These are phyloP conservation scores for Ophiostoma angusticollis DNA, from an alignment of 2,329 filamentous ascomycete genomes.

Conservation along the genomic window DNA sequence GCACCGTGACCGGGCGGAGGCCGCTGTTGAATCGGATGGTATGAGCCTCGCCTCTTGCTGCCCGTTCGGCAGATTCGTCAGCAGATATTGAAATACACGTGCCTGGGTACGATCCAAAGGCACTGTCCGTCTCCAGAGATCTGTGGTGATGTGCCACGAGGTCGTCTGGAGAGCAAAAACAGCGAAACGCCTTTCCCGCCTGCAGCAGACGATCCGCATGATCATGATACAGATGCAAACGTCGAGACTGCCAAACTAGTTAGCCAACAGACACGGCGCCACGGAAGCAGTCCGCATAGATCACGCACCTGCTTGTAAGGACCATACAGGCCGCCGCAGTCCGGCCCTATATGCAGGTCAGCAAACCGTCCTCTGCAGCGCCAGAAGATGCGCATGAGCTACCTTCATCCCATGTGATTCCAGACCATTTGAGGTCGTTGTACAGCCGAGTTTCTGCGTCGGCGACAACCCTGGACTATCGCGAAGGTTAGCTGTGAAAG, in stretches of 20 bases:
- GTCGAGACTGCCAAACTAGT: conserved; percentile 50
- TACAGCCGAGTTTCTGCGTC: conserved; percentile 70
- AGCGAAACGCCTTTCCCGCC: conserved; percentile 71
- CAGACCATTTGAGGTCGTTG: conserved; percentile 76
- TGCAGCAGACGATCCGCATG: conserved; percentile 59
- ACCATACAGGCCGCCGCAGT: conserved; percentile 66
- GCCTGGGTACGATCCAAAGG: conserved; percentile 37
- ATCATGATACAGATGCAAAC: conserved; percentile 57
- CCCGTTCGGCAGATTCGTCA: conserved; percentile 58
- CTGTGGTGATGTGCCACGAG: conserved; percentile 54
- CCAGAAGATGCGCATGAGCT: neutral
- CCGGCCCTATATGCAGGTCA: conserved; percentile 45
- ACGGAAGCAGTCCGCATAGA: neutral
- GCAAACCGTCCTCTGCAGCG: no score
- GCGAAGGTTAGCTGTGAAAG: neutral
- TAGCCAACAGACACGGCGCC: neutral
- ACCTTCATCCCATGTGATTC: conserved; percentile 89
- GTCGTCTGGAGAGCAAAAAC: conserved; percentile 71
- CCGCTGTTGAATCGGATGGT: conserved; percentile 65
- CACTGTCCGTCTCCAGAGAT: conserved; percentile 40
- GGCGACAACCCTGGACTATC: conserved; percentile 62
- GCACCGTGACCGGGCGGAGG: conserved; percentile 48
- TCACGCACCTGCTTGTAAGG: conserved; percentile 65
- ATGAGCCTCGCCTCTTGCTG: conserved; percentile 54
- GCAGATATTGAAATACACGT: conserved; percentile 56